A percentile compares a stretch with the other conserved stretches of the same genome.
These are phyloP conservation scores for Hypsizygus ulmarius DNA, from an alignment of 1,284 basidiomycete species.

Conservation along the genomic window DNA sequence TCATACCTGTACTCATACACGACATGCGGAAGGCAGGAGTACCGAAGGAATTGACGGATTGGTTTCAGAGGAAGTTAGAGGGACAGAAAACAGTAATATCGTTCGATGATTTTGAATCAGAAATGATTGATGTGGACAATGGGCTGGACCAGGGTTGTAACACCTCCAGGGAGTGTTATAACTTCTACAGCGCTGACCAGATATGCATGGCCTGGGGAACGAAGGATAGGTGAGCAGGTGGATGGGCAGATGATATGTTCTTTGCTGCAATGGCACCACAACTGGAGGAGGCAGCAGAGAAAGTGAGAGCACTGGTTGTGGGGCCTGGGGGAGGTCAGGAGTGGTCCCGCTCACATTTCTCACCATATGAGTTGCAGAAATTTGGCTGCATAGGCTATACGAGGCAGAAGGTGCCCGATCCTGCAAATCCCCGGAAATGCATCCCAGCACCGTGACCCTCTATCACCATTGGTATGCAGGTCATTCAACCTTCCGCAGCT, in stretches of 20 bases:
- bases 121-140: conserved; percentile 22
- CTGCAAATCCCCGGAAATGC: background rate
- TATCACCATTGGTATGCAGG: background rate
- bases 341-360: conserved; percentile 1
- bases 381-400: conserved; percentile 2
- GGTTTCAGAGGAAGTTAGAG: conserved; percentile 22
- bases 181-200: conserved; percentile 4
- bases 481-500: background rate
- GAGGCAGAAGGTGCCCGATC: background rate
- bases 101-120: conserved; percentile 31
- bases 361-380: conserved; percentile 2
- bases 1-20: conserved; percentile 24
- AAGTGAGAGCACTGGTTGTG: background rate
- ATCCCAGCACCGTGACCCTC: background rate
- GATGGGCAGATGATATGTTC: too few relatives aligned
- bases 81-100: conserved; percentile 23
- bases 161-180: conserved; percentile 5
- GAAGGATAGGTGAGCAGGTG: background rate
- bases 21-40: conserved; percentile 29
- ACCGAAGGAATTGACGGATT: conserved; percentile 23
- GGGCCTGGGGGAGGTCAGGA: background rate
- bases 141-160: conserved; percentile 21
- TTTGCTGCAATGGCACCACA: too few relatives aligned
- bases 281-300: background rate
- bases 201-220: background rate